Evolutionary conservation across 768 basidiomycete species (phyloP).

Genomic region (Auricularia sp.): DNA sequence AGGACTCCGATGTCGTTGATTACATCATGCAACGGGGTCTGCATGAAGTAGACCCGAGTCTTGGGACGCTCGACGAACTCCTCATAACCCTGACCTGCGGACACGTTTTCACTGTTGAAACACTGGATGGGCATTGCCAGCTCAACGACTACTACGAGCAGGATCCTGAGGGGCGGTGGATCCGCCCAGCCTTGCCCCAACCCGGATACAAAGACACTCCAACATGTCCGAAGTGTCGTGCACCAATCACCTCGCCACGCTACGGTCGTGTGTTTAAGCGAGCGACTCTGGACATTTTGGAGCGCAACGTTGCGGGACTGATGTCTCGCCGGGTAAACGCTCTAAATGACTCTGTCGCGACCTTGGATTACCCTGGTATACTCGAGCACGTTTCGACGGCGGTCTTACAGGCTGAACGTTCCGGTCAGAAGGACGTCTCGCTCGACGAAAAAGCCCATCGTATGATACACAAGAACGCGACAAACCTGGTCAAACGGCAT

Average conservation of each 20-base stretch:
- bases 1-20: constrained; percentile 42
- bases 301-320: constrained; percentile 46
- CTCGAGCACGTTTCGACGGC: neutral
- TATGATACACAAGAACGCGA: neutral
- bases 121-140: constrained; percentile 50
- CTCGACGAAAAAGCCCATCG: neutral
- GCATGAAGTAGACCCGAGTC: constrained; percentile 35
- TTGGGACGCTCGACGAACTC: constrained; percentile 35
- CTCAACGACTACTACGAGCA: constrained; percentile 42
- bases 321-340: constrained; percentile 28
- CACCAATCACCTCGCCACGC: constrained; percentile 44
- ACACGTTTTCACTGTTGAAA: constrained; percentile 63
- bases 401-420: neutral
- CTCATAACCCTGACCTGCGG: constrained; percentile 52
- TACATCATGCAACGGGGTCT: constrained; percentile 45
- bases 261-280: constrained; percentile 56
- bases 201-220: constrained; percentile 35
- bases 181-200: constrained; percentile 33
- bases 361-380: neutral
- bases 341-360: neutral
- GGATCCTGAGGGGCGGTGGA: constrained; percentile 32
- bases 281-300: constrained; percentile 54
- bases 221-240: constrained; percentile 53
- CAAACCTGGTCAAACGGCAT: neutral
- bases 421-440: neutral